Evolutionary conservation across 352 stramenopile genomes (phyloP), one percentile per base, ranked within the genome.

Genomic region (Plasmopara halstedii): DNA sequence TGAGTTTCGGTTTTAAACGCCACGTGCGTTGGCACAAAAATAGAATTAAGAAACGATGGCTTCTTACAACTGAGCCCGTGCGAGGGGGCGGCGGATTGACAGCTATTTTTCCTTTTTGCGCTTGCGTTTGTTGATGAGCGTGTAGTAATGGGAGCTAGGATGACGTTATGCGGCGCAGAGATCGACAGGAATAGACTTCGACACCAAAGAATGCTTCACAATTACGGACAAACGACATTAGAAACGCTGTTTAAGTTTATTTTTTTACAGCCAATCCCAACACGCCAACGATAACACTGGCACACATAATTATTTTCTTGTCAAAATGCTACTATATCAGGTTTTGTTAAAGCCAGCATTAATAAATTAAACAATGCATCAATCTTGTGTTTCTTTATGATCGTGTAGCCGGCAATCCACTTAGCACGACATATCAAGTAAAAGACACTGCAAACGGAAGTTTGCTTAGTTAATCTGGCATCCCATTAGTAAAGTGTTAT

Each of bases 21-120:
- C 20, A 45, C 45, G 25, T 31, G 46, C 21, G 19, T 19, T 10
- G 15, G 26, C 20, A 10, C 49, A 14, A 54, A 60, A 63, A 56
- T 56, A 52, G 40, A 14, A 59, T 29, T 41, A 31, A 36, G 55
- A 51, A 57, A 38, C 21, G 48, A 37, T 46, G 33, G 23, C 46
- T 29, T 23, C 58, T 61, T 68, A 68, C 59, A 33, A 68, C 34
- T 54, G 59, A 51, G 34, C 49, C 54, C 54, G 50, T 49, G 29
- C 40, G 40, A 64, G 34, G 58, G 52, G 59, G 46, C 43, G 59
- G 49, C 32, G 54, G 31, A 22, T 34, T 50, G 50, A 51, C 50
- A 42, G 59, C 54, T 68, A 64, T 64, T 64, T 68, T 68, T 56
- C 40, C 42, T 34, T 25, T 15, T 46, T 19, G 25, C 13, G 46